These are phyloP conservation scores for Alternaria arborescens DNA, from an alignment of 2,329 filamentous ascomycete species.

Conservation along the genomic window DNA sequence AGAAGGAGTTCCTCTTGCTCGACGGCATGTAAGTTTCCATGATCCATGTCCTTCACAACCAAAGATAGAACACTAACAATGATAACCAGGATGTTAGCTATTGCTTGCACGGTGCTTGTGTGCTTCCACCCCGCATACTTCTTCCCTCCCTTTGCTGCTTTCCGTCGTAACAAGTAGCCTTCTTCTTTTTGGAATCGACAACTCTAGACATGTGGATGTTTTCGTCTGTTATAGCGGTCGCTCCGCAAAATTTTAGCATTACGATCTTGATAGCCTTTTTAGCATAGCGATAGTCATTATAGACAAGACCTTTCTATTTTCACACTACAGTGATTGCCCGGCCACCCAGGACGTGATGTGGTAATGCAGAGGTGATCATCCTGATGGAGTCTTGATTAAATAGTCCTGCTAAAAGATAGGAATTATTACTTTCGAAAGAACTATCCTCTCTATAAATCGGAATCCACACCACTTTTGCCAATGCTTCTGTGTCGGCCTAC, in stretches of 20 bases:
- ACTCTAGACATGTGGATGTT: conserved; percentile 5
- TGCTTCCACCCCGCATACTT: conserved; percentile 40
- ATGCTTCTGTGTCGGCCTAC: not conserved
- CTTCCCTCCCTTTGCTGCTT: conserved; percentile 40
- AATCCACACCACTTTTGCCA: not conserved
- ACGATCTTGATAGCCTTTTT: not conserved
- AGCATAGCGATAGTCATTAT: conserved; percentile 12
- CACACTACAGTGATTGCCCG: not conserved
- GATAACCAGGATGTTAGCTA: conserved; percentile 37
- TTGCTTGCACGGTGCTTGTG: conserved; percentile 36
- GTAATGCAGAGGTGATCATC: not conserved
- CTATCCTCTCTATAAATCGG: not conserved
- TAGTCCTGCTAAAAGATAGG: not conserved
- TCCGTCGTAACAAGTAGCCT: conserved; percentile 25
- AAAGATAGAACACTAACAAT: conserved; percentile 4
- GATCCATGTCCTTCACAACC: fast-evolving
- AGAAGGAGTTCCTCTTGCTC: conserved; percentile 57
- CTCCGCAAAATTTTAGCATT: not conserved
- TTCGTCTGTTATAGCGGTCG: not conserved
- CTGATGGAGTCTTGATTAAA: not conserved
- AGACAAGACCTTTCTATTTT: not conserved
- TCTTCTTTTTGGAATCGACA: not conserved
- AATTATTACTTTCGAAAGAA: not conserved
- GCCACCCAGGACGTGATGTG: not conserved
- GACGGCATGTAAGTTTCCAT: conserved; percentile 52